Evolutionary conservation across 352 stramenopile species (phyloP), one percentile per base, ranked within the genome.

Genomic region (Blastocystis hominis): DNA sequence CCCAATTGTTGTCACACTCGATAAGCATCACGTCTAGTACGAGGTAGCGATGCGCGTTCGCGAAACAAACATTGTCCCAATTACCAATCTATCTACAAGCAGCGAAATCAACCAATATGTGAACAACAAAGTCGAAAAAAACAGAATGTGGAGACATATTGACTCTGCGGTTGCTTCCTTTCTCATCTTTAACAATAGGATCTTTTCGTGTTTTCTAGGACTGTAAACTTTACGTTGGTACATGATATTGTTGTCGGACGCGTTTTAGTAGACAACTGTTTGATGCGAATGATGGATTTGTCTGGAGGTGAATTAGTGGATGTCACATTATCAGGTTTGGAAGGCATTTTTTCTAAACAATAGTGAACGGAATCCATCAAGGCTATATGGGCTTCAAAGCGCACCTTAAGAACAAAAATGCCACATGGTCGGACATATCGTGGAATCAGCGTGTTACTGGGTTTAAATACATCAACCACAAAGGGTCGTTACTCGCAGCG

Each of bases 231-330:
- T 40, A 34, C 44, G 24, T 63, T 20, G 24, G 7, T 80, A 2
- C 20, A 46, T 15, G 36, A 46, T 47, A 80, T 80, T 46, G 69
- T 80, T 38, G 69, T 80, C 42, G 69, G 69, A 10, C 44, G 69
- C 17, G 10, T 62, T 34, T 46, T 80, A 30, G 2, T 80, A 7
- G 69, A 80, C 55, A 80, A 80, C 42, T 80, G 69, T 40, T n/a
- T 80, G 69, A 80, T 80, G 69, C 69, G 69, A 10, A 46, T 64
- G 30, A 80, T 63, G 69, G 61, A 80, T 61, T n/a, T 62, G 36
- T n/a, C 24, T 36, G 69, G 69, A 61, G 69, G 69, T 20, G 69
- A 80, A 40, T 30, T 80, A 10, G 36, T 80, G 3, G 50, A 62
- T 63, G 24, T 53, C 3, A 80, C 50, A 24, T 17, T 36, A 63